Evolutionary conservation across 768 basidiomycete species (phyloP), one percentile per base, ranked within the genome.

Genomic region (Cantharellus cinnabarinus): DNA sequence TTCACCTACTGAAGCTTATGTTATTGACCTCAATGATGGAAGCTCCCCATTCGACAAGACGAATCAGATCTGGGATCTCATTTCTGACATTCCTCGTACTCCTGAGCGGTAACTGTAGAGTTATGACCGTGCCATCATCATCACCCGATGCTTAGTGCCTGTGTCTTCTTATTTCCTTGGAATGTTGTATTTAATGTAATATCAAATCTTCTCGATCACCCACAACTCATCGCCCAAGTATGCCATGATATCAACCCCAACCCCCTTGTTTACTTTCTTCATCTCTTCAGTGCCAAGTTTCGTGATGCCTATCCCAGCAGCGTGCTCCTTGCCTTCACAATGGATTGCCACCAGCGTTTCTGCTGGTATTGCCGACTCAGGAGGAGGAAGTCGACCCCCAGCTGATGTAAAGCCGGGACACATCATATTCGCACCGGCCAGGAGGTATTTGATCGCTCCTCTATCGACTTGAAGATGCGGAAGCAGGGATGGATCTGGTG

Each of bases 341-440:
- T 83, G 77, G 56, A 99, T 81, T 2, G 87, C 89, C n/a, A 99
- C 91, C 3, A 85, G 75, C 0, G 78, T 73, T n/a, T 79, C 81
- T 41, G 80, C 78, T 34, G 80, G 77, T 42, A 97, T 71, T 2
- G 77, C 80, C 15, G 72, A 73, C 42, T 81, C 80, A 10, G 79
- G 70, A 4, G 87, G 79, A 0, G 94, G 94, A 0, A 98, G 79
- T 65, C 78, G 78, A 4, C 94, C 94, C 4, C 93, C 93, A 41
- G 81, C 76, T 41, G 94, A 98, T 37, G 95, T 94, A 58, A 99
- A 73, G 29, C 95, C 95, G 3, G 95, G 95, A 65, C 85, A 91
- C 89, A 94, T 94, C 86, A 94, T 91, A 71, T 85, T 82, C 35
- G 89, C 89, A 14, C 89, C 95, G 5, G 82, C 83, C 52, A 99